Evolutionary conservation across 495 filamentous ascomycete species (phyloP), one percentile per base, ranked within the genome.

Genomic region (Coniosporium apollinis): DNA sequence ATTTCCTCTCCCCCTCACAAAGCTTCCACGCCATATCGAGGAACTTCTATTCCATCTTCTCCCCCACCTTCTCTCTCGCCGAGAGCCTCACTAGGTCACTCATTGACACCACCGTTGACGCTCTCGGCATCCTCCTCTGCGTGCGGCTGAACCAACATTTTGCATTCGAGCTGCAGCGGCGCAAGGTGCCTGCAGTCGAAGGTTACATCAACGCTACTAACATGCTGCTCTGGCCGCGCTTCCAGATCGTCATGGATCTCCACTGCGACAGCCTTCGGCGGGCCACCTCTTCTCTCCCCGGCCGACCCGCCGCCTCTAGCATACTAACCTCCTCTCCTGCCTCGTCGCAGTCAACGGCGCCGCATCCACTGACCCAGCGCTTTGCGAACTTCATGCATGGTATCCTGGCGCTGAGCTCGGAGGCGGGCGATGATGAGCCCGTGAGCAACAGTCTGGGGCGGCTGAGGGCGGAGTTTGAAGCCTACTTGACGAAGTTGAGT

Each of bases 211-310:
- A 96, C 54, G 85, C 75, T 13, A 89, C 83, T 16, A 79, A 78
- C 45, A 96, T 97, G 87, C 72, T 82, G 5, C 72, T 97, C 4
- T 97, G 89, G 89, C 89, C 89, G 3, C 76, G 85, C 19, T 82
- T 97, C 51, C 91, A 96, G 58, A 67, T 78, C 16, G 72, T 89
- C 48, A 92, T 96, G 76, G 83, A 92, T 46, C 64, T 72, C n/a
- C 89, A 96, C 50, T 77, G 76, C 57, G 82, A 93, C 26, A 87
- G 81, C 8, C 65, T 96, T 15, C 76, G 74, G 28, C 65, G 65
- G 26, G 61, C 66, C 33, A 65, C 71, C 9, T 50, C 65, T 5
- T 61, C 67, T 8, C 60, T 67, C 10, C 24, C 24, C 0, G 58
- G 61, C 28, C 55, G 69, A 47, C 53, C 67, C 52, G 53, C 74